phyloP scores from a whole-genome alignment of 768 basidiomycete species.

The Leccinum sublutescens region DNA sequence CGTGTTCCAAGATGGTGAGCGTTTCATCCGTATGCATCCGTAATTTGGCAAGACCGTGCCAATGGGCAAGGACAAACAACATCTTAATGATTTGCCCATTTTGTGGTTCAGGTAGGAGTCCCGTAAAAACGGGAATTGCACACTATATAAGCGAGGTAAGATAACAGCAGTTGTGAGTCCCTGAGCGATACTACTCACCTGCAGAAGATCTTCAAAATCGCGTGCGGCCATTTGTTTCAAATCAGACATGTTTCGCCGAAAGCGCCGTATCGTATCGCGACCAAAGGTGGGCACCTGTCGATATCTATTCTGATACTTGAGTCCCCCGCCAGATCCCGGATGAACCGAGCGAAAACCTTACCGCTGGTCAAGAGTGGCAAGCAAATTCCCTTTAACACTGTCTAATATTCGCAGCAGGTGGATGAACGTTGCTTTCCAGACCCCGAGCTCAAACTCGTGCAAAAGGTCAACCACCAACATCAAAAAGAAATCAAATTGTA shows the following conservation, averaged over 20 bases:
- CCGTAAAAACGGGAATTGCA: neutral
- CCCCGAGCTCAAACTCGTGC: too few relatives aligned
- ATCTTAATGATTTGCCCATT: neutral
- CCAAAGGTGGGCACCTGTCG: neutral
- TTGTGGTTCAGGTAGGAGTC: neutral
- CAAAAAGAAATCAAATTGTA: neutral
- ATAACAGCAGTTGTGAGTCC: neutral
- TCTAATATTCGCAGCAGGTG: neutral
- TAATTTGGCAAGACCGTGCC: neutral
- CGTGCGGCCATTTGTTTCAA: neutral
- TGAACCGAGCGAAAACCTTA: too few relatives aligned
- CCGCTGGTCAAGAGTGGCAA: too few relatives aligned
- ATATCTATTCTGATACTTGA: neutral
- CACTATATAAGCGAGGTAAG: neutral
- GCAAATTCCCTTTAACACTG: too few relatives aligned
- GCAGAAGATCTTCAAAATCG: neutral
- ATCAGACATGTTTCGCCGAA: neutral
- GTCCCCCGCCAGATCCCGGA: too few relatives aligned
- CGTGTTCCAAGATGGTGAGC: neutral
- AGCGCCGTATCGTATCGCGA: neutral
- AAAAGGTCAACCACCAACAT: neutral
- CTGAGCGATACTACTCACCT: neutral
- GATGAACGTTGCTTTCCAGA: too few relatives aligned
- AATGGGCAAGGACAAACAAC: neutral
- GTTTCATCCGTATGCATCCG: neutral